Conservation (phyloP, 768 basidiomycete genomes). For the Mycena epipterygia region DNA sequence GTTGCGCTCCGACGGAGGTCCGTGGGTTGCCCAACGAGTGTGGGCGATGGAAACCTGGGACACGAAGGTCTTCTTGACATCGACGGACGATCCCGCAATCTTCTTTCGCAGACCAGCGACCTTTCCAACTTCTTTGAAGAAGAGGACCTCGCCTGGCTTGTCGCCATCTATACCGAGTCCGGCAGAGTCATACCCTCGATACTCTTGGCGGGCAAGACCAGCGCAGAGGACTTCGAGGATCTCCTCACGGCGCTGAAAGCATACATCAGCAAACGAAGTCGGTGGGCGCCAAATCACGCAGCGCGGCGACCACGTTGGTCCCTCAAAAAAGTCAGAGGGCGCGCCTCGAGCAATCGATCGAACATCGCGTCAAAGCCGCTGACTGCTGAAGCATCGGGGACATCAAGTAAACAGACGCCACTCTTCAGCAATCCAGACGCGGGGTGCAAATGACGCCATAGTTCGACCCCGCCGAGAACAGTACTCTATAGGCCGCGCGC, state of each 20-base stretch:
- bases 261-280: slow-evolving; percentile 21
- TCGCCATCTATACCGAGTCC: slow-evolving; percentile 94
- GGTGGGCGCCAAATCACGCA: background rate
- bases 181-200: slow-evolving; percentile 98
- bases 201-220: slow-evolving; percentile 95
- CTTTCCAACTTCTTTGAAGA: slow-evolving; percentile 99
- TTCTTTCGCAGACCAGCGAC: slow-evolving; percentile 93
- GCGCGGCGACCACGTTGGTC: too few species aligned
- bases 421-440: background rate
- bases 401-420: background rate
- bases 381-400: slow-evolving; percentile 12
- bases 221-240: slow-evolving; percentile 92
- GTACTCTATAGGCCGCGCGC: background rate
- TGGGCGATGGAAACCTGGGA: slow-evolving; percentile 98
- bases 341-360: too few species aligned
- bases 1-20: slow-evolving; percentile 87
- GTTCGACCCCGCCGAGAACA: background rate
- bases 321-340: too few species aligned
- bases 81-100: slow-evolving; percentile 78
- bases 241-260: slow-evolving; percentile 83
- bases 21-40: slow-evolving; percentile 99
- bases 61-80: slow-evolving; percentile 82
- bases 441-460: background rate
- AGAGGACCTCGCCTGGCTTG: slow-evolving; percentile 78
- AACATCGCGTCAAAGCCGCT: slow-evolving; percentile 16